These are phyloP conservation scores for Chenopodium album DNA, from an alignment of 148 eudicot species.

Conservation along the genomic window DNA sequence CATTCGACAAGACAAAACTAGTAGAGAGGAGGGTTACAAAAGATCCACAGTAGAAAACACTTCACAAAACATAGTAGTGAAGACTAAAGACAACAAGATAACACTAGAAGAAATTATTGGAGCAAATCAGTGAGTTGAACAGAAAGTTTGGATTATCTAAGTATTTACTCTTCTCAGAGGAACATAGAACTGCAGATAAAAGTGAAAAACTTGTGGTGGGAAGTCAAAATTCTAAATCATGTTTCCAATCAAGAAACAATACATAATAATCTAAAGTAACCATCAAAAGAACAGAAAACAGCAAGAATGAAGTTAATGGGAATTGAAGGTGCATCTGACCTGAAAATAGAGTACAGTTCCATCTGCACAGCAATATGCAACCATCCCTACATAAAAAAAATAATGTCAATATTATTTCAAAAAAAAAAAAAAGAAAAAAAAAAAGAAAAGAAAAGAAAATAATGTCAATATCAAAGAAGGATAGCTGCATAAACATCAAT, in stretches of 20 bases:
- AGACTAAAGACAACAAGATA: background rate
- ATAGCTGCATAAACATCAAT: background rate
- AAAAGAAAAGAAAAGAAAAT: background rate
- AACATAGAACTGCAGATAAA: background rate
- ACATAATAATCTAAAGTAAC: background rate
- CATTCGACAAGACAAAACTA: background rate
- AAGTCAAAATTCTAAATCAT: background rate
- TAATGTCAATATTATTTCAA: background rate
- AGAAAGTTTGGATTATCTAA: background rate
- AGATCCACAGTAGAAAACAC: background rate
- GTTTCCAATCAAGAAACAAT: background rate
- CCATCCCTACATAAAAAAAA: constrained; percentile 52
- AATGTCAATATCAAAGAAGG: background rate
- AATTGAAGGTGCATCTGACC: constrained; percentile 38
- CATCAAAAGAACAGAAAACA: background rate
- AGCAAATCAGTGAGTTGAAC: background rate
- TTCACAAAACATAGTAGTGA: background rate
- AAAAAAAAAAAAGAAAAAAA: too few species aligned
- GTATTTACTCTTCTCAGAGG: background rate
- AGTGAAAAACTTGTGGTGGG: background rate
- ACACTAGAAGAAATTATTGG: background rate
- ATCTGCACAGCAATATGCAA: constrained; percentile 84
- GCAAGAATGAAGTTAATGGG: background rate
- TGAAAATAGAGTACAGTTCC: constrained; percentile 73
- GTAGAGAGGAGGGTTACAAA: background rate